Evolutionary conservation across 495 filamentous ascomycete genomes (phyloP), one percentile per base, ranked within the genome.

Genomic region (Acidomyces sp.): DNA sequence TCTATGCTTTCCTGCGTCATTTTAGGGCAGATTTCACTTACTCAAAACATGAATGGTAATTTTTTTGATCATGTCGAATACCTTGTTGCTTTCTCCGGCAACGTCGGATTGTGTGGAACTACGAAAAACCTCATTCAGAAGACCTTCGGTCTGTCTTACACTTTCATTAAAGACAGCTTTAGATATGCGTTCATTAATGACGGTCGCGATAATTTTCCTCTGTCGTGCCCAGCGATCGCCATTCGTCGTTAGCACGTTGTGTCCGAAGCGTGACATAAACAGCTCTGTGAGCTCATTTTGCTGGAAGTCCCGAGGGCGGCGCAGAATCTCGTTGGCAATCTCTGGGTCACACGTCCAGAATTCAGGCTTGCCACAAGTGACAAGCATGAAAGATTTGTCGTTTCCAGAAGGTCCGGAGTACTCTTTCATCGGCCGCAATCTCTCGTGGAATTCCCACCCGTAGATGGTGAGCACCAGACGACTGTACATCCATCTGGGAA

Each of bases 161-260:
- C 45, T 52, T 30, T 57, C 54, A 34, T 40, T 34, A 26, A 52
- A 59, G 22, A 57, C 56, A 6, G 46, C 36, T 29, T 51, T 55
- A 12, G 46, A 51, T 24, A 59, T 54, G 22, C 54, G 51, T 39
- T 59, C 56, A 43, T 59, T 55, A 10, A 59, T 53, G 20, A 57
- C 52, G 24, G 37, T 20, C 7, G 56, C 47, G 5, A 59, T 37
- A 17, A 57, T 38, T 32, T 49, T 56, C 19, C 56, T 31, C 16
- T 59, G 56, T 22, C 54, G 43, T 10, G 48, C 34, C 56, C 56
- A 59, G 7, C 15, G 26, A 19, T 57, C 49, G 12, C 52, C 51
- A 52, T 55, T 36, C 13, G 36, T 44, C 1, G 48, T 59, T 27
- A 59, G 39, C 17, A 57, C 42, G 45, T 57, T 59, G 12, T 38